Percentiles rank a stretch among this genome's conserved stretches.
Conservation (phyloP, 805 yeast genomes). For the Ogataea pignaliae region DNA sequence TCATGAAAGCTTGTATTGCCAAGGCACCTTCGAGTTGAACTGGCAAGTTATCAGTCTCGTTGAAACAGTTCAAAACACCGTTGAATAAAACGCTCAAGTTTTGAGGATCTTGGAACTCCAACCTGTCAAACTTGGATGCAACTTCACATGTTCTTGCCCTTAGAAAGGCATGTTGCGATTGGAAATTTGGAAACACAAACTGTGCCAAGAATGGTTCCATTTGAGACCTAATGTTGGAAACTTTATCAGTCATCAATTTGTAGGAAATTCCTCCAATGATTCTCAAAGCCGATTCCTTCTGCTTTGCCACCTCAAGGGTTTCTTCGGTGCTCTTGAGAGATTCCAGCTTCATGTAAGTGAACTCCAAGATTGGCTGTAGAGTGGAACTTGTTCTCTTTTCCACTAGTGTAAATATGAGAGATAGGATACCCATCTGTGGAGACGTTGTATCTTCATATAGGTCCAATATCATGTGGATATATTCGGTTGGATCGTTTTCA, state of each 20-base stretch:
- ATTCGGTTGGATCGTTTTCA: conserved; percentile 88
- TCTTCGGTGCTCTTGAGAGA: conserved; percentile 33
- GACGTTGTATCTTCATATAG: conserved; percentile 55
- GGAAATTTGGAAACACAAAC: conserved; percentile 69
- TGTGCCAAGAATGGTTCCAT: conserved; percentile 64
- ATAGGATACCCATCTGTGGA: conserved; percentile 77
- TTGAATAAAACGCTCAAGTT: conserved; percentile 37
- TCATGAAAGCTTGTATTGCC: conserved; percentile 76
- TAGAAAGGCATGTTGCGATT: conserved; percentile 58
- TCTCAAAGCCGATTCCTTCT: conserved; percentile 75
- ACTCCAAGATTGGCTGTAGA: conserved; percentile 55
- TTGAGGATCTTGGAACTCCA: conserved; percentile 43
- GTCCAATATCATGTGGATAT: conserved; percentile 73
- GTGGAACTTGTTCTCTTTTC: conserved; percentile 60
- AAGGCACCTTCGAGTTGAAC: conserved; percentile 80
- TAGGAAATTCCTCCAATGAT: conserved; percentile 71
- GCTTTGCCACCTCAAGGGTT: conserved; percentile 50
- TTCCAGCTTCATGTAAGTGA: conserved; percentile 49
- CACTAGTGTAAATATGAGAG: conserved; percentile 67
- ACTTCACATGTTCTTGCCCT: conserved; percentile 72
- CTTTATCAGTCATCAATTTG: conserved; percentile 44
- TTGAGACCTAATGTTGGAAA: conserved; percentile 53
- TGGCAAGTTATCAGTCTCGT: conserved; percentile 56
- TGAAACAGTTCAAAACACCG: conserved; percentile 43
- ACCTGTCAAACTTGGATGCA: conserved; percentile 57